A percentile compares a stretch with the other conserved stretches of the same genome.
Conservation (phyloP, 2,329 filamentous ascomycete species). For the Diaporthe citriasiana region DNA sequence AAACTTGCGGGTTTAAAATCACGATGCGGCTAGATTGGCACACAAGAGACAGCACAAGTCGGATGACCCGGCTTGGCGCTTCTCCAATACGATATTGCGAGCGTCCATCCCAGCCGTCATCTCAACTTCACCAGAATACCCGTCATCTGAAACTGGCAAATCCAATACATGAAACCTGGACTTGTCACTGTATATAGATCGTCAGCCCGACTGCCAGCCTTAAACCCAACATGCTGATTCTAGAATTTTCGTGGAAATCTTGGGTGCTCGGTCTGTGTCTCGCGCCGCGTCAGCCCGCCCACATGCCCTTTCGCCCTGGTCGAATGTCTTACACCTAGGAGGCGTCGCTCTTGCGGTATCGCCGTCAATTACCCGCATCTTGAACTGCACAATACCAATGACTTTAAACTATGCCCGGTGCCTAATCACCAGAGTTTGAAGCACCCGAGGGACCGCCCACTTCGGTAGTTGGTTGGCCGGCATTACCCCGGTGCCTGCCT, state of each 20-base stretch:
- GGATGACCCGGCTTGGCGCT: slow-evolving; percentile 1
- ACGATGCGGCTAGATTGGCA: neutral
- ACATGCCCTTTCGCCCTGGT: slow-evolving; percentile 5
- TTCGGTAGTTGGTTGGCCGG: slow-evolving; percentile 1
- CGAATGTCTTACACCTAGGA: neutral
- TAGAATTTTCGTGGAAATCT: neutral
- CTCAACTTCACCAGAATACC: neutral
- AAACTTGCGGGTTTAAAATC: neutral
- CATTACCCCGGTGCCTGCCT: slow-evolving; percentile 9
- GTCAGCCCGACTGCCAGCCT: neutral
- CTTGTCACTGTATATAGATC: slow-evolving; percentile 1
- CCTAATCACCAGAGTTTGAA: neutral
- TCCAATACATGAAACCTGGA: slow-evolving; percentile 10
- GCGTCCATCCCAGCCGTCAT: neutral
- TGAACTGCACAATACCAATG: neutral
- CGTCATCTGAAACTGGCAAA: slow-evolving; percentile 15
- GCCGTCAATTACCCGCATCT: neutral
- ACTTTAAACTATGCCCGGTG: neutral
- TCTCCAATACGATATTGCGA: neutral
- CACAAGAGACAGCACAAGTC: neutral
- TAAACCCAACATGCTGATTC: neutral
- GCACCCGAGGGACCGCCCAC: slow-evolving; percentile 1
- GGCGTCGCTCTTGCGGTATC: neutral
- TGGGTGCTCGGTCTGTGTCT: slow-evolving; percentile 14
- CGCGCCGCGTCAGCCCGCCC: slow-evolving; percentile 16